phyloP scores from a whole-genome alignment of 352 stramenopile species.

The Globisporangium uncinulatum region DNA sequence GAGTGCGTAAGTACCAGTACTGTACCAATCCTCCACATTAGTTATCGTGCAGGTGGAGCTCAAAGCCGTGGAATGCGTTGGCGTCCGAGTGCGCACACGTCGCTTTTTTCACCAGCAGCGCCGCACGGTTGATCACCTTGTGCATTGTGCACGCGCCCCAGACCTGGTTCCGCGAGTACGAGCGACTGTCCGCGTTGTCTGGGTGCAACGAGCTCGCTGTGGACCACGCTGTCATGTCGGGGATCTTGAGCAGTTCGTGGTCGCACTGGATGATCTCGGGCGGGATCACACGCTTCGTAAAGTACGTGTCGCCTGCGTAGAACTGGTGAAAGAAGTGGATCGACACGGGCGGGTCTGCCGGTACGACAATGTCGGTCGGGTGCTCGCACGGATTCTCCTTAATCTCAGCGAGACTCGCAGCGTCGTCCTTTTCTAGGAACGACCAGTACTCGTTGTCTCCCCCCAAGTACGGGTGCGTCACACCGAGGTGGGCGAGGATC shows the following conservation, averaged over 20 bases:
- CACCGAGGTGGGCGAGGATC: slow-evolving; percentile 33
- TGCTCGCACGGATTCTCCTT: slow-evolving; percentile 30
- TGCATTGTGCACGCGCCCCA: slow-evolving; percentile 16
- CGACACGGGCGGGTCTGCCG: slow-evolving; percentile 26
- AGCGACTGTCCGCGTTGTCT: neutral
- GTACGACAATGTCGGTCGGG: slow-evolving; percentile 26
- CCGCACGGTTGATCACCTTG: slow-evolving; percentile 13
- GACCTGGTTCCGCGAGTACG: slow-evolving; percentile 12
- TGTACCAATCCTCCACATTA: no score
- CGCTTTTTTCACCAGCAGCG: slow-evolving; percentile 7
- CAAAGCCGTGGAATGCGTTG: slow-evolving; percentile 11
- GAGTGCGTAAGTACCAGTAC: no score
- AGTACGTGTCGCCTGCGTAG: slow-evolving; percentile 26
- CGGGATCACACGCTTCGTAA: slow-evolving; percentile 46
- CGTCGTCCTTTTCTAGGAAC: slow-evolving; percentile 20
- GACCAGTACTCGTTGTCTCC: slow-evolving; percentile 34
- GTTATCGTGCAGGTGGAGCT: neutral
- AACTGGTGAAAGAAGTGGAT: slow-evolving; percentile 51
- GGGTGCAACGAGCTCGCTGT: neutral
- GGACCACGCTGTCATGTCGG: slow-evolving; percentile 10
- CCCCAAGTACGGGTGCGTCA: slow-evolving; percentile 30
- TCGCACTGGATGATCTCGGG: slow-evolving; percentile 32
- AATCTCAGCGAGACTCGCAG: neutral
- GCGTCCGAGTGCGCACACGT: slow-evolving; percentile 10
- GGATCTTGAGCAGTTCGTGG: slow-evolving; percentile 29